Conservation (phyloP, 805 yeast species). For the Starmerella bacillaris region DNA sequence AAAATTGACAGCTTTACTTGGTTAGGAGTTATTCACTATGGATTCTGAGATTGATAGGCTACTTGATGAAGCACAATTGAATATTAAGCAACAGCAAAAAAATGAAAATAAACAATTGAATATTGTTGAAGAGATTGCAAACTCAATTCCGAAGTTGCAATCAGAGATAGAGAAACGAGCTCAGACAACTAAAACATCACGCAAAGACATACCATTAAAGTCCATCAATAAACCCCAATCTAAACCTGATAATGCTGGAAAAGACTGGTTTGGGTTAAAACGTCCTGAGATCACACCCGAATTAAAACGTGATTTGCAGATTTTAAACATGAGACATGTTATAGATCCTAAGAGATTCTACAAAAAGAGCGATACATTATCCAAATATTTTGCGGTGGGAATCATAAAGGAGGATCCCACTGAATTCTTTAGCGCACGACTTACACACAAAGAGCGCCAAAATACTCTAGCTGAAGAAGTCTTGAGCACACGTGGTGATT, state of each 20-base stretch:
- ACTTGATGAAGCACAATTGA: constrained; percentile 11
- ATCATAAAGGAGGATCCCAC: constrained; percentile 68
- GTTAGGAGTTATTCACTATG: constrained; percentile 6
- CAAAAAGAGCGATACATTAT: constrained; percentile 51
- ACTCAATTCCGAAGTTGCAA: constrained; percentile 11
- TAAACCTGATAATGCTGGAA: constrained; percentile 30
- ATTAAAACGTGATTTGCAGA: constrained; percentile 55
- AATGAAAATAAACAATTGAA: constrained; percentile 8
- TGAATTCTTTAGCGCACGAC: constrained; percentile 52
- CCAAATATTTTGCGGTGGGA: constrained; percentile 74
- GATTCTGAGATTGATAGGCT: constrained; percentile 12
- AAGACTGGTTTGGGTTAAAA: constrained; percentile 67
- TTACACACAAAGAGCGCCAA: constrained; percentile 57
- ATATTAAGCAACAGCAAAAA: no score
- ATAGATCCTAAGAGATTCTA: constrained; percentile 92
- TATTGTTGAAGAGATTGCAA: constrained; percentile 18
- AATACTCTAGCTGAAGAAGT: constrained; percentile 67
- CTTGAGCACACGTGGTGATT: constrained; percentile 39
- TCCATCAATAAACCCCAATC: constrained; percentile 13
- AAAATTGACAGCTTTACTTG: no score
- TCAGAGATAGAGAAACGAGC: not conserved
- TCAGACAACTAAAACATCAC: not conserved
- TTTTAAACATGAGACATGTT: constrained; percentile 73
- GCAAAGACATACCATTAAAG: constrained; percentile 5
- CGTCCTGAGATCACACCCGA: constrained; percentile 55